phyloP scores from a whole-genome alignment of 805 yeast species.

The Suhomyces pyralidae region DNA sequence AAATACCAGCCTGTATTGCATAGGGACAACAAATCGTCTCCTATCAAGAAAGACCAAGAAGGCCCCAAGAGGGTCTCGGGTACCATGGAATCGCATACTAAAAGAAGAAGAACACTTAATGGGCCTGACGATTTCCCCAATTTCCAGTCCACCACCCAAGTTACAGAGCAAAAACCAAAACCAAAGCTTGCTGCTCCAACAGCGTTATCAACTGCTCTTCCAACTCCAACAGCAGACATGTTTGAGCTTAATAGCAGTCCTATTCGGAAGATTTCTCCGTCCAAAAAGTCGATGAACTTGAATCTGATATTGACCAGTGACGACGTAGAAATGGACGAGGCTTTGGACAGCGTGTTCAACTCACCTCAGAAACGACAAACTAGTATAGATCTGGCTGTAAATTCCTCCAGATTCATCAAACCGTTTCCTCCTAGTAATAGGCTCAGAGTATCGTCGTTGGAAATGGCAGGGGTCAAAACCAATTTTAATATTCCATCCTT shows the following conservation, averaged over 20 bases:
- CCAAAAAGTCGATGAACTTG: conserved; percentile 38
- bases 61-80: neutral
- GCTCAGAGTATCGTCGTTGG: conserved; percentile 28
- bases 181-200: neutral
- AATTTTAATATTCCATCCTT: conserved; percentile 4
- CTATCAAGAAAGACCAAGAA: neutral
- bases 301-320: conserved; percentile 25
- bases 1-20: neutral
- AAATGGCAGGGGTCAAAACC: conserved; percentile 31
- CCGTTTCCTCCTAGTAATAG: conserved; percentile 25
- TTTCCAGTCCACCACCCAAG: neutral
- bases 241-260: conserved; percentile 14
- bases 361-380: conserved; percentile 2
- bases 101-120: conserved; percentile 39
- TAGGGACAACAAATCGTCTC: neutral
- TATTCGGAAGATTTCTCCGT: conserved; percentile 36
- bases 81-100: conserved; percentile 12
- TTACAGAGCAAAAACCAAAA: neutral
- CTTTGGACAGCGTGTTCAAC: neutral
- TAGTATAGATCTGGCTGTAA: neutral
- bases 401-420: conserved; percentile 15
- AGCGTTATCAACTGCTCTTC: neutral
- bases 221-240: neutral
- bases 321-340: conserved; percentile 2
- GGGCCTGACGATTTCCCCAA: conserved; percentile 36